Evolutionary conservation across 768 basidiomycete species (phyloP), one percentile per base, ranked within the genome.

Genomic region (Rhodotorula diobovata): DNA sequence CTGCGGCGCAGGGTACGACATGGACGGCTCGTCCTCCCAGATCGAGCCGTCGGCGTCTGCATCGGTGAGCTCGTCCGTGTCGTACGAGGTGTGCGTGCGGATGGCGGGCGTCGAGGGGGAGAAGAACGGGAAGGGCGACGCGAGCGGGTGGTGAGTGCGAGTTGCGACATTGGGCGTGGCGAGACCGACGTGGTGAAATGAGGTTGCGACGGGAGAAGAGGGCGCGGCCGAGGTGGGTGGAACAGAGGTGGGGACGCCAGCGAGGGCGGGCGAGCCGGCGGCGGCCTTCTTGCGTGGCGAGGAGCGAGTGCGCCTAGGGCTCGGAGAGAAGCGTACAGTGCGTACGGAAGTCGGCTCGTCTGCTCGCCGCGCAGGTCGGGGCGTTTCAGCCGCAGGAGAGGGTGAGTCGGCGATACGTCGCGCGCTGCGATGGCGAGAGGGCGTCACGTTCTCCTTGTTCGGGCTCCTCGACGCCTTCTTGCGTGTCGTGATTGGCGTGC

Each of bases 1-100:
- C 35, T 4, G n/a, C 25, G 20, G 23, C 16, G 15, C 41, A 1
- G 45, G 54, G 34, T 65, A 57, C 9, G 55, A 46, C 25, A 65
- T 21, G 15, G 56, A 65, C 41, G 18, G 41, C 41, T 65, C 54
- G 10, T 57, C 57, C 14, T 67, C 50, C 28, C 37, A 71, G 34
- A 55, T 21, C 20, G 70, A 71, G 2, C 25, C 51, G 32, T 71
- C 70, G 28, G 66, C 70, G 34, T 67, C 66, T n/a, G 61, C 67
- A 51, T 71, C 70, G 18, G 66, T 67, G 34, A 71, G 28, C 41
- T 71, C 70, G 39, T 67, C 61, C 10, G 63, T 61, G 14, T 55
- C 41, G 35, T 71, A 71, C 21, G 41, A 54, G 14, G 30, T 50
- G 32, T 67, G 66, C 20, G 65, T 58, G 30, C 70, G 60, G 4